Evolutionary conservation across 2,329 filamentous ascomycete genomes (phyloP), one percentile per base, ranked within the genome.

Genomic region (Ophiostoma tasmaniense): DNA sequence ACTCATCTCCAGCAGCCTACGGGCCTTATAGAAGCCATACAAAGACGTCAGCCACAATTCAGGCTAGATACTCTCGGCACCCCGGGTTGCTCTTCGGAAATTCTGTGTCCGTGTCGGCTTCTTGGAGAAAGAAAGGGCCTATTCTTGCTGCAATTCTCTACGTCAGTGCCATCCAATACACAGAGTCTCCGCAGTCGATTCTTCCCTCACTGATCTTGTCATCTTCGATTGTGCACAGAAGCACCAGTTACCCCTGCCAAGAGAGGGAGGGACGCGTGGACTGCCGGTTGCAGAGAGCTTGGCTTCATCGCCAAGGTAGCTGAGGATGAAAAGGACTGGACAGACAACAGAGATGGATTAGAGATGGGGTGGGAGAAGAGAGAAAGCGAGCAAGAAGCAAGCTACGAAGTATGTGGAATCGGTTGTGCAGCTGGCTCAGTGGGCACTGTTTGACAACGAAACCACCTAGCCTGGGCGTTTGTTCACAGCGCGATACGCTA

Each of bases 251-350:
- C 61, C 61, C 61, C 61, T 64, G 61, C 61, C 61, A 64, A 64
- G 61, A 64, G 61, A 64, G 61, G 30, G 61, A 62, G 59, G 30
- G 61, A 64, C 61, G 61, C 61, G 61, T 64, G 50, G 50, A 55
- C 50, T 61, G 55, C 55, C 55, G 55, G 55, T 61, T 30, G 55
- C 55, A 61, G 17, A 17, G 55, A 61, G 55, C 55, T 61, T 61
- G 55, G 55, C 55, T 30, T 61, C 55, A 28, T 61, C 25, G 55
- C 55, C 55, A 61, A 61, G 55, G 55, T 61, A 33, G 25, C 55
- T 61, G 55, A 61, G 25, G 25, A 30, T 30, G 25, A 17, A 30
- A 61, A 30, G 25, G 55, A 61, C 55, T 25, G 22, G 50, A 25
- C n/a, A n/a, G n/a, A n/a, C n/a, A n/a, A n/a, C n/a, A n/a, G n/a